A percentile compares a stretch with the other conserved stretches of the same genome.
Conservation (phyloP, 139 green algal species). For the Chlorella sp. region DNA sequence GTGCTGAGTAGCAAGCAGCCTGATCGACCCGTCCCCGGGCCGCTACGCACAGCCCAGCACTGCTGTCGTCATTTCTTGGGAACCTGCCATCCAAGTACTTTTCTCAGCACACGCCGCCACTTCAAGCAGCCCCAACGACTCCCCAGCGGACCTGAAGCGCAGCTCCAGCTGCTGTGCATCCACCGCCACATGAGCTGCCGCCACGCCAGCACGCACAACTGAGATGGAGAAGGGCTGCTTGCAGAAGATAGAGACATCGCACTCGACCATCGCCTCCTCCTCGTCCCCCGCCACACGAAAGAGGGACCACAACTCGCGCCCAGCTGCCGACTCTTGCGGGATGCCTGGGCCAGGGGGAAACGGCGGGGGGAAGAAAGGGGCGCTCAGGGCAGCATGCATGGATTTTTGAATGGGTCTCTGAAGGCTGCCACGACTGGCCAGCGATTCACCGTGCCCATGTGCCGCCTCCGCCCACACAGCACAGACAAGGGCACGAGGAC, state of each 20-base stretch:
- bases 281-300: background rate
- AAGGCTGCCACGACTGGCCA: background rate
- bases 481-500: too few relatives aligned
- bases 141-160: background rate
- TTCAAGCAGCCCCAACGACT: too few relatives aligned
- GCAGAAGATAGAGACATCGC: constrained; percentile 7
- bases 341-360: background rate
- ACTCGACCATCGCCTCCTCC: background rate
- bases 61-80: background rate
- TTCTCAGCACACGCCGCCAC: background rate
- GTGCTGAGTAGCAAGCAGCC: background rate
- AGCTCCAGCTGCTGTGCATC: background rate
- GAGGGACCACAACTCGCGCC: background rate
- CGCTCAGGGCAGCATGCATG: too few relatives aligned
- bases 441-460: too few relatives aligned
- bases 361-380: too few relatives aligned
- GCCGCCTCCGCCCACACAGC: too few relatives aligned
- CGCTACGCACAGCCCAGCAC: background rate
- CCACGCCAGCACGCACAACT: background rate
- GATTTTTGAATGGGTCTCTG: too few relatives aligned
- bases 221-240: background rate
- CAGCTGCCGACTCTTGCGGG: background rate
- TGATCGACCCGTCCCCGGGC: too few relatives aligned
- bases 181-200: background rate
- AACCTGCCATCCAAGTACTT: background rate